Evolutionary conservation across 768 basidiomycete species (phyloP).

Genomic region (Astraeus odoratus): DNA sequence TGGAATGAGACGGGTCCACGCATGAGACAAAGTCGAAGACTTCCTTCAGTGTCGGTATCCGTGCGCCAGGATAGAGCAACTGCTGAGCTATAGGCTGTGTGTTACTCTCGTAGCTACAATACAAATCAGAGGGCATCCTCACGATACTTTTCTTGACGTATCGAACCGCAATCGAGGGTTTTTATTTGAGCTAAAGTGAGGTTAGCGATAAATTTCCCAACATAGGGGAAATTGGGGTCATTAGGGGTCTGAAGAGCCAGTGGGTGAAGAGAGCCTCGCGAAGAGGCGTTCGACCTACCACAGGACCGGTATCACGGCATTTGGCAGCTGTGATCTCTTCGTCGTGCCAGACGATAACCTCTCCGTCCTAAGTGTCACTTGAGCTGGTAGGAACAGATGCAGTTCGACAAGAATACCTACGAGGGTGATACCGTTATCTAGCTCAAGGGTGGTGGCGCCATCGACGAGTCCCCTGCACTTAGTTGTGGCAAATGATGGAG

Average conservation of each 20-base stretch:
- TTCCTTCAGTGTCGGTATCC: conserved; percentile 67
- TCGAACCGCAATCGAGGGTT: conserved; percentile 75
- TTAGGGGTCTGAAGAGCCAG: conserved; percentile 34
- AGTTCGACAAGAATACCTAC: conserved; percentile 26
- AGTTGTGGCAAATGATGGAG: conserved; percentile 4
- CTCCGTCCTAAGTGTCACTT: conserved; percentile 48
- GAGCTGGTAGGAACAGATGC: not conserved
- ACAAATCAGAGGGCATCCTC: conserved; percentile 17
- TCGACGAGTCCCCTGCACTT: conserved; percentile 59
- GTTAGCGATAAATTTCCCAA: conserved; percentile 71
- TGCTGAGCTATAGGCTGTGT: conserved; percentile 45
- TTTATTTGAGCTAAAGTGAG: conserved; percentile 73
- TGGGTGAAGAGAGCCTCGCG: conserved; percentile 1
- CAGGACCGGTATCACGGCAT: conserved; percentile 63
- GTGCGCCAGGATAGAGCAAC: conserved; percentile 58
- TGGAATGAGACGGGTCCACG: conserved; percentile 53
- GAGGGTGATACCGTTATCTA: conserved; percentile 74
- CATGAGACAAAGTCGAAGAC: conserved; percentile 73
- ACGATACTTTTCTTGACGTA: conserved; percentile 54
- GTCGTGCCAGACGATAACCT: conserved; percentile 79
- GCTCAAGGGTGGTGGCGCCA: conserved; percentile 69
- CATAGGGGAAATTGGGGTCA: conserved; percentile 66
- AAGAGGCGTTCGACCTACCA: conserved; percentile 32
- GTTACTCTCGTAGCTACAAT: conserved; percentile 1
- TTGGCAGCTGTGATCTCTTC: conserved; percentile 55